Conservation (phyloP, 768 basidiomycete genomes). For the Boletus rufocinnamomeus region DNA sequence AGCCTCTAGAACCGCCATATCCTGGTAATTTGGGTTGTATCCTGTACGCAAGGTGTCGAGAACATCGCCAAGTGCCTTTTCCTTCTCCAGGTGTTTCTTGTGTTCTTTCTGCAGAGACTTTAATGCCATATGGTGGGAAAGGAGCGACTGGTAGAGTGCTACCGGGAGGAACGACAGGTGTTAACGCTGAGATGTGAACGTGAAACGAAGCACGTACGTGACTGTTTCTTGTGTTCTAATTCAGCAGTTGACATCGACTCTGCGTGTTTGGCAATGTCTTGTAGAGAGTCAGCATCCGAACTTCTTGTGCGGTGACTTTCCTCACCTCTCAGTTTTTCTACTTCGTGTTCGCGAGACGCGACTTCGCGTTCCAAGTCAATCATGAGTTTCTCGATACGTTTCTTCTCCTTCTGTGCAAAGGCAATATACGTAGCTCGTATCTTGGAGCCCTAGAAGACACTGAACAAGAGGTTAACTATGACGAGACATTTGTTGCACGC, state of each 20-base stretch:
- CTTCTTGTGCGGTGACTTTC: neutral
- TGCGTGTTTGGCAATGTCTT: conserved; percentile 76
- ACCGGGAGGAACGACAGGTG: neutral
- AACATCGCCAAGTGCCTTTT: conserved; percentile 80
- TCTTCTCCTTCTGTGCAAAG: conserved; percentile 88
- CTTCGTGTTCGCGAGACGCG: conserved; percentile 64
- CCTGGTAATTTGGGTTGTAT: conserved; percentile 99
- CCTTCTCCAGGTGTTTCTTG: conserved; percentile 69
- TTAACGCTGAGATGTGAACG: conserved; percentile 1
- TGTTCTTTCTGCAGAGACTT: conserved; percentile 75
- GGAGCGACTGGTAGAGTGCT: conserved; percentile 81
- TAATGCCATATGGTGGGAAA: conserved; percentile 73
- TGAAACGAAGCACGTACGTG: conserved; percentile 56
- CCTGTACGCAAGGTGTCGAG: conserved; percentile 76
- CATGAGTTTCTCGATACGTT: conserved; percentile 68
- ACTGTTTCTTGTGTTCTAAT: conserved; percentile 82
- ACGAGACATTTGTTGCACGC: conserved; percentile 25
- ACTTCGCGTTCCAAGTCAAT: conserved; percentile 60
- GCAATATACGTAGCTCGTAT: conserved; percentile 86
- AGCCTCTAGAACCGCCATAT: conserved; percentile 98
- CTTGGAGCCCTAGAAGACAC: conserved; percentile 71
- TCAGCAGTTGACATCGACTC: conserved; percentile 80
- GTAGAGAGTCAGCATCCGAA: neutral
- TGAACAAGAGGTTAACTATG: neutral
- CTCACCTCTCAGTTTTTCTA: conserved; percentile 69